phyloP scores from a whole-genome alignment of 2,329 filamentous ascomycete genomes.

The Diaporthe sp. region DNA sequence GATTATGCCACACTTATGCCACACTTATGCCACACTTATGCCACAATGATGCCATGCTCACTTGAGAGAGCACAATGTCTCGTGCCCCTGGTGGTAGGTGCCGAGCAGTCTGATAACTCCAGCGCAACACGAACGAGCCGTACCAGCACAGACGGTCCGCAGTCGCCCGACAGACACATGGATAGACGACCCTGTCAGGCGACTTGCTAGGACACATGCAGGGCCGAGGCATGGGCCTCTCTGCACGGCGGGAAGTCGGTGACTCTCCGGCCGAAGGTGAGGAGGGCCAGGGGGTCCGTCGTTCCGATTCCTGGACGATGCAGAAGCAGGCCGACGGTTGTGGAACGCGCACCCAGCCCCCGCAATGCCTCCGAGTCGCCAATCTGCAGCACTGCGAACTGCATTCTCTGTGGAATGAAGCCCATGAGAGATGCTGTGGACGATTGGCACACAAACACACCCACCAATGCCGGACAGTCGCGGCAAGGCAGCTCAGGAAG shows the following conservation, averaged over 20 bases:
- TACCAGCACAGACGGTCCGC: neutral
- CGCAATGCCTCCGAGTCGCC: constrained; percentile 12
- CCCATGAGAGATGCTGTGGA: neutral
- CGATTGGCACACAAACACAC: neutral
- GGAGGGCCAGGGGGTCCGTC: constrained; percentile 22
- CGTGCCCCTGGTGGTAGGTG: neutral
- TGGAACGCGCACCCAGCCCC: constrained; percentile 29
- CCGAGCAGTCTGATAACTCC: neutral
- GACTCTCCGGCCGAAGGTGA: constrained; percentile 37
- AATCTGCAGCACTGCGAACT: constrained; percentile 13
- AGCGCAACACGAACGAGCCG: neutral
- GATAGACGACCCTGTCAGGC: constrained; percentile 26
- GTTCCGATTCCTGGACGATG: constrained; percentile 33
- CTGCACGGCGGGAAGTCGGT: constrained; percentile 36
- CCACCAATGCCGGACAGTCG: neutral
- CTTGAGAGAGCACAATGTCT: neutral
- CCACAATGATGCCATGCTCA: constrained; percentile 3
- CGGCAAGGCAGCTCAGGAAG: neutral
- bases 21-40: constrained; percentile 3
- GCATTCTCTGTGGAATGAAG: neutral
- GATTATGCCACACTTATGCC: neutral
- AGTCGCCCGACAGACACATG: constrained; percentile 6
- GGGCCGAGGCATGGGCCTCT: constrained; percentile 26
- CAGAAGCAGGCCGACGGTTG: constrained; percentile 29
- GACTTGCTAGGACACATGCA: constrained; percentile 24